A percentile compares a stretch with the other conserved stretches of the same genome.
Conservation (phyloP, 2,329 filamentous ascomycete genomes). For the Penicillium aurantiogriseum region DNA sequence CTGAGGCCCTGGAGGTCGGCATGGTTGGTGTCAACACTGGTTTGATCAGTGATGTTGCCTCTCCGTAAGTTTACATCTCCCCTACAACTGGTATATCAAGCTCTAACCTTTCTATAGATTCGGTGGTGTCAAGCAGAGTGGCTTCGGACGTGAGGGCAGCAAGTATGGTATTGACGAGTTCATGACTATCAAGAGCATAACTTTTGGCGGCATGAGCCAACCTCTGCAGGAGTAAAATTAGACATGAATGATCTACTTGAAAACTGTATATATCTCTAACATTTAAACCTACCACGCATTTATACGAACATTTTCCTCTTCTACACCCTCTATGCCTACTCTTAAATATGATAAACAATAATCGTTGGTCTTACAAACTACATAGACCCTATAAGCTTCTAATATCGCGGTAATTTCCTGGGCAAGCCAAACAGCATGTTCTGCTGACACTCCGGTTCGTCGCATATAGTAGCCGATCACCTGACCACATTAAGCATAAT, state of each 20-base stretch:
- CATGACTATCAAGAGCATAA: conserved; percentile 68
- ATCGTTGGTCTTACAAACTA: neutral
- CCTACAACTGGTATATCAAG: neutral
- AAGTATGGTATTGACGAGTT: conserved; percentile 77
- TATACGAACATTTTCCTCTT: neutral
- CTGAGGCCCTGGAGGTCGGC: conserved; percentile 55
- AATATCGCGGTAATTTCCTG: neutral
- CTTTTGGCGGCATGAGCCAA: conserved; percentile 61
- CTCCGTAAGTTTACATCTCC: conserved; percentile 40
- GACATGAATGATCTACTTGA: neutral
- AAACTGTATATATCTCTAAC: neutral
- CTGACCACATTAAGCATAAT: neutral
- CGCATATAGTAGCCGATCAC: neutral
- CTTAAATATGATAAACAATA: neutral
- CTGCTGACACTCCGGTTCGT: neutral
- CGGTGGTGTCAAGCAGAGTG: conserved; percentile 78
- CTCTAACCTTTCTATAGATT: conserved; percentile 50
- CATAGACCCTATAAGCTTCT: neutral
- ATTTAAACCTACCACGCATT: neutral
- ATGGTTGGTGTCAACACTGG: conserved; percentile 70
- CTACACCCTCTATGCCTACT: neutral
- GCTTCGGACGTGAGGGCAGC: conserved; percentile 76
- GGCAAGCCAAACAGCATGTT: neutral
- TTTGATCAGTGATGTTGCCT: conserved; percentile 54
- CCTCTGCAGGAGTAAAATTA: conserved; percentile 49